Evolutionary conservation across 2,329 filamentous ascomycete genomes (phyloP), one percentile per base, ranked within the genome.

Genomic region (Epichloe festucae): DNA sequence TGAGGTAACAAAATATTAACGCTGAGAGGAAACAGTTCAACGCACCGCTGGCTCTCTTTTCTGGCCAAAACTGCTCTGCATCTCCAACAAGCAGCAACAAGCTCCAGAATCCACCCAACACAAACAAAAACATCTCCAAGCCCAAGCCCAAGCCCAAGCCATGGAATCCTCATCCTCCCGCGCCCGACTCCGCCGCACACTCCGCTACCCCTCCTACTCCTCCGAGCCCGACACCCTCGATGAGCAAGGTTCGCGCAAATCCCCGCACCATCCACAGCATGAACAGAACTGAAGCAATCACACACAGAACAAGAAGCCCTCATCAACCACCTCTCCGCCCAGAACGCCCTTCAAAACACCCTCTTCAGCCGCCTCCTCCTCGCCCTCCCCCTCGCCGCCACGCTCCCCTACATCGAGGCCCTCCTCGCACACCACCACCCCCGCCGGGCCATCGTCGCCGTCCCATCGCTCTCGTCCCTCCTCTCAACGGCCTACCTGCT

Each of bases 181-280:
- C 41, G 72, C 85, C 49, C 82, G 86, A 56, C 72, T 93, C 44
- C 83, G 89, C 61, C 84, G 78, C 60, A 84, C 86, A 8, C 93
- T 94, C 68, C 79, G 77, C 54, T 93, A 91, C 68, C 85, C 85
- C 52, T 81, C 85, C 60, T 74, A 75, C 52, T 72, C 74, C 57
- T 64, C 65, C 50, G 67, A 73, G 34, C 75, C 78, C 12, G 76
- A 82, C 57, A 78, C 81, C 51, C 72, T 93, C 54, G 88, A 93
- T 64, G 86, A 90, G 67, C 77, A 90, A 75, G 84, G 84, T 84
- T 27, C 27, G 23, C 34, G 2, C 23, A 27, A 27, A 1, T 3
- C 8, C 45, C 17, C 6, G 2, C 2, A n/a, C n/a, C n/a, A 40
- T 17, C 11, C 31, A 4, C 27, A 11, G 27, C 27, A 31, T 1